Evolutionary conservation across 495 filamentous ascomycete species (phyloP).

Genomic region (Haplographium delicatum): DNA sequence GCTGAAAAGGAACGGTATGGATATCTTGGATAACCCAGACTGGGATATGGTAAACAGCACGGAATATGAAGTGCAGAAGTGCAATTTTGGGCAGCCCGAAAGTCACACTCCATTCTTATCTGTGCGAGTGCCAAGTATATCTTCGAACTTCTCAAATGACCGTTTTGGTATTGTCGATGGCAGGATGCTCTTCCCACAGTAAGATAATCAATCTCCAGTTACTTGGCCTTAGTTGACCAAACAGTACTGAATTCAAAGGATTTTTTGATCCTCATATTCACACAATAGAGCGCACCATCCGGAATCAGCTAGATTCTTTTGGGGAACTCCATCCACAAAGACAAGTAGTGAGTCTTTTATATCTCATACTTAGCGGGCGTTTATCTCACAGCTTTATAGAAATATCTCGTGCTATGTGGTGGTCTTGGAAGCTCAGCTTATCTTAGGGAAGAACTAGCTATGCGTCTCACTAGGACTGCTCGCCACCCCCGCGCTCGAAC

Average conservation of each 20-base stretch:
- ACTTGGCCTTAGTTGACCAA: background rate
- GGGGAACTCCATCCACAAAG: background rate
- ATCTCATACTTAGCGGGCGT: background rate
- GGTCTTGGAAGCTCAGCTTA: conserved; percentile 1
- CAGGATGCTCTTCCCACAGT: background rate
- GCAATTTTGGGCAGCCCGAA: background rate
- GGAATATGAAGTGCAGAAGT: background rate
- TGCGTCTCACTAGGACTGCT: background rate
- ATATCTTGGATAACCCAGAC: background rate
- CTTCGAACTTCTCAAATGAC: background rate
- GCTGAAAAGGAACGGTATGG: background rate
- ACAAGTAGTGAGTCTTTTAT: background rate
- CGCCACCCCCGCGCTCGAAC: background rate
- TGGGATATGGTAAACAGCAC: background rate
- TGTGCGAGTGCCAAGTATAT: background rate
- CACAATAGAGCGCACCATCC: background rate
- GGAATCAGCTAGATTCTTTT: background rate
- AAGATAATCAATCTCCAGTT: background rate
- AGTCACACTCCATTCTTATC: background rate
- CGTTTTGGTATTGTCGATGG: background rate
- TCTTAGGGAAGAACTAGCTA: background rate
- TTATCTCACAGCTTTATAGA: background rate
- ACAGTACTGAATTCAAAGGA: background rate
- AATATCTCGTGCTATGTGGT: background rate
- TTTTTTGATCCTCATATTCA: background rate